These are phyloP conservation scores for Verticillium nubilum DNA, from an alignment of 2,329 filamentous ascomycete species.

Conservation along the genomic window DNA sequence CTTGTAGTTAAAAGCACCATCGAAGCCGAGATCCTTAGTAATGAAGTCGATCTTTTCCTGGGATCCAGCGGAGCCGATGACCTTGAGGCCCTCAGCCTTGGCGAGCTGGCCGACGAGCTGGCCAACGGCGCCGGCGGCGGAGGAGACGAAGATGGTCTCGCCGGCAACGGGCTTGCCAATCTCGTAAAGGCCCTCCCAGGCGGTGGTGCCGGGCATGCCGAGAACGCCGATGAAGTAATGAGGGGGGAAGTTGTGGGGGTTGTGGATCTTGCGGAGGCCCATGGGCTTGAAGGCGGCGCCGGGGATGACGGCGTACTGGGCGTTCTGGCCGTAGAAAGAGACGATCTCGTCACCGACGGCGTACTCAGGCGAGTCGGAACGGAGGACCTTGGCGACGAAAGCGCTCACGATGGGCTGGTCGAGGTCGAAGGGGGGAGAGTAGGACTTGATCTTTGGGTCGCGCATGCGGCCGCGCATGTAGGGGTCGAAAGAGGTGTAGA, in stretches of 20 bases:
- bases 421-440: conserved; percentile 56
- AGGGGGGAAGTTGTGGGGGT: conserved; percentile 62
- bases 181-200: conserved; percentile 63
- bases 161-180: conserved; percentile 59
- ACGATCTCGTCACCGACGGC: conserved; percentile 44
- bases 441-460: conserved; percentile 57
- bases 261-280: conserved; percentile 42
- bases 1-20: conserved; percentile 81
- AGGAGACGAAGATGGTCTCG: conserved; percentile 76
- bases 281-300: conserved; percentile 4
- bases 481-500: conserved; percentile 75
- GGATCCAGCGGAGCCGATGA: conserved; percentile 75
- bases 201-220: conserved; percentile 56
- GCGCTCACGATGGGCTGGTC: conserved; percentile 59
- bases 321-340: conserved; percentile 45
- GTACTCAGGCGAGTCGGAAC: conserved; percentile 53
- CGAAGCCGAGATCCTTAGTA: conserved; percentile 43
- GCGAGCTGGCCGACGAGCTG: conserved; percentile 79
- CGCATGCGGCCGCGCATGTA: conserved; percentile 83
- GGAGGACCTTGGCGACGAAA: conserved; percentile 63
- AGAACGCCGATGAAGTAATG: conserved; percentile 69
- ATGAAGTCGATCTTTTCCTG: conserved; percentile 74
- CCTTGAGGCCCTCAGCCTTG: conserved; percentile 72
- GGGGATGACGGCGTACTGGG: conserved; percentile 53
- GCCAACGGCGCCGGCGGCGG: conserved; percentile 76